Conservation (phyloP, 75 land plant species). For the Sequoiadendron giganteum region DNA sequence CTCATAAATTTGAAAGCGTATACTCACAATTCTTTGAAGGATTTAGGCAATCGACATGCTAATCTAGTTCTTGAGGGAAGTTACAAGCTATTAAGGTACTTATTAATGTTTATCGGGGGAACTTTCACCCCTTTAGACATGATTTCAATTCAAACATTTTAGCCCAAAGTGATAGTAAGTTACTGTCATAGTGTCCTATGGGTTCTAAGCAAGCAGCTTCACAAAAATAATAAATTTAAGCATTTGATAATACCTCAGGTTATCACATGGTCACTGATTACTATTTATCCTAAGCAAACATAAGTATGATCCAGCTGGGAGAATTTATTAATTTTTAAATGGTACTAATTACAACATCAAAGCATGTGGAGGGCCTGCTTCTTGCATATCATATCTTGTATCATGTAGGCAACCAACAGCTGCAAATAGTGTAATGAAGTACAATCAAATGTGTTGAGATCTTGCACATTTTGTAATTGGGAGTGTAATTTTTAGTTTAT, state of each 20-base stretch:
- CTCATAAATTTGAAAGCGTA: neutral
- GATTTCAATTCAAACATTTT: neutral
- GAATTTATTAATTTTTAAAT: neutral
- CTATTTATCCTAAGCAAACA: neutral
- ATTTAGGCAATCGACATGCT: neutral
- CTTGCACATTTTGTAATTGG: neutral
- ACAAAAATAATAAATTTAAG: neutral
- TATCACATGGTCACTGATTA: neutral
- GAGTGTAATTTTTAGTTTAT: neutral
- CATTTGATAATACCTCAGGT: neutral
- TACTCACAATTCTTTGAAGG: neutral
- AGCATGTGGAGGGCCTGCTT: neutral
- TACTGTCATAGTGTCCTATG: neutral
- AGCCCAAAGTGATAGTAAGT: neutral
- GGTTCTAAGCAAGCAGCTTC: neutral
- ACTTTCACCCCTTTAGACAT: neutral
- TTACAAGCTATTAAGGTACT: neutral
- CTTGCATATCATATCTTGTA: neutral
- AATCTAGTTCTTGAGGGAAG: neutral
- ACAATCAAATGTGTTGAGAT: neutral
- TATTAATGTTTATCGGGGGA: neutral
- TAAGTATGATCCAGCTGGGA: neutral
- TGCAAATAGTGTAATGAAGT: neutral
- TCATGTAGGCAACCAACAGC: neutral
- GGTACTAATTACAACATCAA: neutral